Conservation (phyloP, 129 eudicot species). For the Pittosporum tobira region DNA sequence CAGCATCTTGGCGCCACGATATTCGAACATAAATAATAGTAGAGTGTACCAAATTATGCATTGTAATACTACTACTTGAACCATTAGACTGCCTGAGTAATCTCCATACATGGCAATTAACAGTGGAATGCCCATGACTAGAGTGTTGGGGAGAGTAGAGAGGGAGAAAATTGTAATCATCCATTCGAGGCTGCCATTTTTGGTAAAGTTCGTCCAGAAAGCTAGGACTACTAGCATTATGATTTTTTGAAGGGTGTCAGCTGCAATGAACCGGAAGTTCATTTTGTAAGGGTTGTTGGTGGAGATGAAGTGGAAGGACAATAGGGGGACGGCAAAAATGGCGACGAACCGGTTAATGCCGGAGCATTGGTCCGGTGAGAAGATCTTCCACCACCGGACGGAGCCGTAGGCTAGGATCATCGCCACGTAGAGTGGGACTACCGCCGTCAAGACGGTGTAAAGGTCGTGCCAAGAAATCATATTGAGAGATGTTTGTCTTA, state of each 20-base stretch:
- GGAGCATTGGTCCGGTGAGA: constrained; percentile 87
- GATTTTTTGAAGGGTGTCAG: constrained; percentile 67
- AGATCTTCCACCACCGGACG: constrained; percentile 93
- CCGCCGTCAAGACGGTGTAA: constrained; percentile 75
- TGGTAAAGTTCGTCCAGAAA: constrained; percentile 48
- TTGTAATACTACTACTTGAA: constrained; percentile 75
- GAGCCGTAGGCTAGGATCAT: constrained; percentile 94
- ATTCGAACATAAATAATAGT: constrained; percentile 63
- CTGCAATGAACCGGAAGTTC: constrained; percentile 81
- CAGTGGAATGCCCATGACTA: constrained; percentile 88
- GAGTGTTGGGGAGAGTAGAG: constrained; percentile 67
- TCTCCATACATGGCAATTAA: constrained; percentile 83
- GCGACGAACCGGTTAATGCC: constrained; percentile 90
- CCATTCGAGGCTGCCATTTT: constrained; percentile 72
- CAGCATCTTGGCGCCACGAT: constrained; percentile 69
- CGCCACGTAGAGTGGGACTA: constrained; percentile 81
- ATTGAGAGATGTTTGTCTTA: constrained; percentile 1
- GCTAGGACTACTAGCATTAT: constrained; percentile 52
- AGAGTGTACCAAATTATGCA: constrained; percentile 87
- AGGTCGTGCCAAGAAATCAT: constrained; percentile 79
- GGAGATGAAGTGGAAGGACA: constrained; percentile 83
- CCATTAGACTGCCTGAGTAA: constrained; percentile 63
- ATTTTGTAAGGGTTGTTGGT: constrained; percentile 59
- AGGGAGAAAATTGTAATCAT: constrained; percentile 67
- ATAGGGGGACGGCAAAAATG: constrained; percentile 72